These are phyloP conservation scores for Starmerella apicola DNA, from an alignment of 805 yeast species.

Conservation along the genomic window DNA sequence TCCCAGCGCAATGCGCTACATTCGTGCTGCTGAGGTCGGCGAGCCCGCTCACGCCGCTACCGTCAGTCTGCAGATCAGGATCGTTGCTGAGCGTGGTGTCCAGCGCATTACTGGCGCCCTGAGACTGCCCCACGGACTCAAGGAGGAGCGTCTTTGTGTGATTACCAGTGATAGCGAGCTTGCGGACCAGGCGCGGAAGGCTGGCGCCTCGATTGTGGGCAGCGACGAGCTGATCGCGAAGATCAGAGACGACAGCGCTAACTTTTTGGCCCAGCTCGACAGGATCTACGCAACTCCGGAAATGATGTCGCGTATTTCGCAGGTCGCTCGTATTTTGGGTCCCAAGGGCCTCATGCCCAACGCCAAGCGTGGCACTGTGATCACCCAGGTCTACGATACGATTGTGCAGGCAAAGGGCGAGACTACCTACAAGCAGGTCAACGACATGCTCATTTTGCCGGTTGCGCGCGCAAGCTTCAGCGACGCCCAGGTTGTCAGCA, in stretches of 20 bases:
- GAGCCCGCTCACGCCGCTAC: constrained; percentile 60
- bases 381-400: constrained; percentile 45
- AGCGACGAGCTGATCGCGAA: constrained; percentile 56
- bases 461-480: constrained; percentile 68
- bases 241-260: constrained; percentile 30
- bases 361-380: constrained; percentile 74
- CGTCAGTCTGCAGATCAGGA: constrained; percentile 48
- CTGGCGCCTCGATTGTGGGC: constrained; percentile 59
- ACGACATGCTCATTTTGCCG: constrained; percentile 47
- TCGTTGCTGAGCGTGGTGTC: constrained; percentile 66
- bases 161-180: constrained; percentile 49
- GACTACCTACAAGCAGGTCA: constrained; percentile 66
- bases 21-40: constrained; percentile 88
- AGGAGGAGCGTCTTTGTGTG: constrained; percentile 51
- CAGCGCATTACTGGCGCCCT: constrained; percentile 62
- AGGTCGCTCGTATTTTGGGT: constrained; percentile 71
- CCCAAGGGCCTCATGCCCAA: constrained; percentile 84
- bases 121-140: constrained; percentile 59
- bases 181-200: constrained; percentile 39
- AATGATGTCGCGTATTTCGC: constrained; percentile 45
- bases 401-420: constrained; percentile 51
- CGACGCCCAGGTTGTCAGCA: constrained; percentile 61
- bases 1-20: constrained; percentile 57
- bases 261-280: constrained; percentile 42
- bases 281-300: constrained; percentile 81